These are phyloP conservation scores for Rhododendron henanense DNA, from an alignment of 148 eudicot species.

Conservation along the genomic window DNA sequence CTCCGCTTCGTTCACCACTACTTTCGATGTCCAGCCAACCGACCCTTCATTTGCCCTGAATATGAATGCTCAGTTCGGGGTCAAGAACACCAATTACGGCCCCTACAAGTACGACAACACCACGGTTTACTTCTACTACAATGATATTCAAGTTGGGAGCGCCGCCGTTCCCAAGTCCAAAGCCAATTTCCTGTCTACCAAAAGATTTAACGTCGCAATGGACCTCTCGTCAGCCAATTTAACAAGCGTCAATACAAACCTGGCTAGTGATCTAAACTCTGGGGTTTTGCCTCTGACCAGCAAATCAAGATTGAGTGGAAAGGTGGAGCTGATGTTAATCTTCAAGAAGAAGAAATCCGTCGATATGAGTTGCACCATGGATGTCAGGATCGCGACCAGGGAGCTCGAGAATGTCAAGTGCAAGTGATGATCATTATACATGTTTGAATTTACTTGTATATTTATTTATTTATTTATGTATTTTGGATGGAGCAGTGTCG, in stretches of 20 bases:
- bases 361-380: conserved; percentile 14
- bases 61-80: conserved; percentile 8
- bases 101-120: neutral
- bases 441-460: no score
- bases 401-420: neutral
- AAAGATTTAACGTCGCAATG: neutral
- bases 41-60: neutral
- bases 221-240: neutral
- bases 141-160: neutral
- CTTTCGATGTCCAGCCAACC: neutral
- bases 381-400: neutral
- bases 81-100: conserved; percentile 18
- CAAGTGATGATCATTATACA: neutral
- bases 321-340: conserved; percentile 4
- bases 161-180: neutral
- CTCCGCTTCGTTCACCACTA: neutral
- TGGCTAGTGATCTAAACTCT: neutral
- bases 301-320: conserved; percentile 17
- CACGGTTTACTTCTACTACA: conserved; percentile 9
- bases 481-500: no score
- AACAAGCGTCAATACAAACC: neutral
- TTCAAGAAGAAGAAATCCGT: conserved; percentile 18
- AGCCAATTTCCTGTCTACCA: conserved; percentile 6
- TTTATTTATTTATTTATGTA: no score
- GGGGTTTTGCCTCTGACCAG: conserved; percentile 18